Evolutionary conservation across 2,329 filamentous ascomycete species (phyloP), one percentile per base, ranked within the genome.

Genomic region (Penicillium brasilianum): DNA sequence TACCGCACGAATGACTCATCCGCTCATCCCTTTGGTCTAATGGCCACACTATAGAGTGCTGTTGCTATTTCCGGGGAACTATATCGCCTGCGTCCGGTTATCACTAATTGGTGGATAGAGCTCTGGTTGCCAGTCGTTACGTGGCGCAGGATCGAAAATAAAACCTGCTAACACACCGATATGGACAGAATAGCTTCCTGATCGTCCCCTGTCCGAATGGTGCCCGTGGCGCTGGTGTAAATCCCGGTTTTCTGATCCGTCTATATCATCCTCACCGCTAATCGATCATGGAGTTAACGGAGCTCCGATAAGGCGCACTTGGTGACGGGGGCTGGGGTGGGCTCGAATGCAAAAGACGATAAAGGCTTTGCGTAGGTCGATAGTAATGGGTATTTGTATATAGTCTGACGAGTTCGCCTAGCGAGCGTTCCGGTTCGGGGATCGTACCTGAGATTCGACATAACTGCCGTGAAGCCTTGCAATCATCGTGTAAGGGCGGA

Each of bases 41-140:
- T 55, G 44, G 52, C 25, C 25, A 55, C 39, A 65, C 54, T 13
- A 53, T 30, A 50, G 41, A 53, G 20, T 20, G 25, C 30, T 49
- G 39, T 61, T 57, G 41, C 49, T 61, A 61, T 57, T 61, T 54
- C 49, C 50, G 20, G 54, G 36, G 41, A 28, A 44, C 58, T 1
- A 37, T 13, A 60, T 60, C 41, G 30, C 20, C 48, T 56, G 16
- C 39, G 11, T 22, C 43, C 1, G 9, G 39, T 53, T 34, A 28
- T 54, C n/a, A 34, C 49, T 25, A 49, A 9, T 28, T 1, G 18
- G 32, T 57, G 25, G 49, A 57, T 54, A 36, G 59, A 57, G 59
- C 54, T 50, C 54, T 57, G 30, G 30, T 54, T 61, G 41, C 59
- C n/a, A 57, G 59, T 61, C 54, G 49, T 61, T 61, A 41, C 14